phyloP scores from a whole-genome alignment of 2,329 filamentous ascomycete species.

The Phyllosticta ampelicida region DNA sequence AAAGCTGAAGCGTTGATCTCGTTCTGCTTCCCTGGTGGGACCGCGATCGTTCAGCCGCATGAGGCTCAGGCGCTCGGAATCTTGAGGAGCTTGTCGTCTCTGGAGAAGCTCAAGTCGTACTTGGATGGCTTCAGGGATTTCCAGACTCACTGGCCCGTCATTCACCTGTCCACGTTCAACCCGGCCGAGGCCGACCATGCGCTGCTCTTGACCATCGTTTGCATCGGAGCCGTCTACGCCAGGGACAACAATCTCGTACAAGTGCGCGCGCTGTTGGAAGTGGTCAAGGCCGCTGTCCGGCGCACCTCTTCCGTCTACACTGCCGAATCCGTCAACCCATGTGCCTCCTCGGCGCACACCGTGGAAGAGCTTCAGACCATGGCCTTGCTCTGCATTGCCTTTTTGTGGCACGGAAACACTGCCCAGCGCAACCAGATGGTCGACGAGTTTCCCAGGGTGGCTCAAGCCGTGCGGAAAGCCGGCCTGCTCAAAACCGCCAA shows the following conservation, averaged over 20 bases:
- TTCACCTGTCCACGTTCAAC: slow-evolving; percentile 62
- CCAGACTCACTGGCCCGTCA: slow-evolving; percentile 61
- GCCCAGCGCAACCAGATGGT: slow-evolving; percentile 54
- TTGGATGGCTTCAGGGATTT: slow-evolving; percentile 62
- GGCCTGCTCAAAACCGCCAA: slow-evolving; percentile 46
- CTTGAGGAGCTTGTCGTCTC: slow-evolving; percentile 48
- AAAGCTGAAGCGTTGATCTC: slow-evolving; percentile 36
- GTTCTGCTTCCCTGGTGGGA: slow-evolving; percentile 39
- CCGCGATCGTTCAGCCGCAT: slow-evolving; percentile 8
- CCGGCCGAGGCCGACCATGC: slow-evolving; percentile 55
- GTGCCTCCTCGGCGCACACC: slow-evolving; percentile 29
- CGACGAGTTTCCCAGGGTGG: slow-evolving; percentile 47
- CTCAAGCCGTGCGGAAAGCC: slow-evolving; percentile 46
- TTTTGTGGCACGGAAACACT: slow-evolving; percentile 60
- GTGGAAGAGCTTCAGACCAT: slow-evolving; percentile 60
- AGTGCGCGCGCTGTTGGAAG: slow-evolving; percentile 58
- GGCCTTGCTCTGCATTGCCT: slow-evolving; percentile 49
- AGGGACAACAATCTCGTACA: slow-evolving; percentile 48
- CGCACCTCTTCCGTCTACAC: slow-evolving; percentile 44
- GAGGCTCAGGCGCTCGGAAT: slow-evolving; percentile 42
- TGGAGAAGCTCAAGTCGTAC: slow-evolving; percentile 60
- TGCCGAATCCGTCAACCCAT: slow-evolving; percentile 19
- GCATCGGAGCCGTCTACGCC: slow-evolving; percentile 65
- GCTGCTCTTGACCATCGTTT: slow-evolving; percentile 59
- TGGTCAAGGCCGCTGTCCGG: slow-evolving; percentile 48